Evolutionary conservation across 257 asterid species (phyloP), one percentile per base, ranked within the genome.

Genomic region (Solanum gracilifrons): DNA sequence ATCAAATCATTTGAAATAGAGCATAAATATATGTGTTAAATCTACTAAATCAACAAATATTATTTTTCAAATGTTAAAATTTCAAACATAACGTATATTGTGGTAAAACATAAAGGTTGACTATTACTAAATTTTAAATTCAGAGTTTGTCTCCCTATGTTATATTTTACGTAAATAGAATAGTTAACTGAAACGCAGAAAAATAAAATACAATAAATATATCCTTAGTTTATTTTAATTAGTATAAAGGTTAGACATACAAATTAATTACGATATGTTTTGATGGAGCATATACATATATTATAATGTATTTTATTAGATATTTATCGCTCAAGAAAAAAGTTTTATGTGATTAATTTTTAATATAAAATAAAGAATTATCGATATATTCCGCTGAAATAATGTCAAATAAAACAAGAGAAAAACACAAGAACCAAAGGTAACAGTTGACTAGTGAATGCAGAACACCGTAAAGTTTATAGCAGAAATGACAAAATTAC

Each of bases 401-500:
- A 72, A 60, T 0, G 5, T 18, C 3, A 74, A 43, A 32, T 6
- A 39, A 85, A 71, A 25, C 27, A 25, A 12, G 51, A 71, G n/a
- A 85, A 33, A 41, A 7, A 39, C 13, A 68, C 5, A 71, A 15
- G 58, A 6, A 48, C 64, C 87, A 86, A 86, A 86, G 85, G 77
- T 35, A 71, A 72, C 36, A 86, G 87, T 86, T 86, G 82, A 86
- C 87, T 23, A 86, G 83, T 66, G 88, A 23, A 46, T 85, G 68
- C 71, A 86, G 87, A 23, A 9, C 64, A 64, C 87, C 1, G 87
- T 86, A 86, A 86, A 86, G 87, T 86, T 71, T 15, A 4, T 16
- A 46, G 8, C 71, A 86, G 83, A 86, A 69, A 86, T 86, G 83
- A 86, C 87, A 86, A 41, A 46, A 72, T 72, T 72, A 72, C 83